phyloP scores from a whole-genome alignment of 306 rosid species.

The Ochetophila trinervis region DNA sequence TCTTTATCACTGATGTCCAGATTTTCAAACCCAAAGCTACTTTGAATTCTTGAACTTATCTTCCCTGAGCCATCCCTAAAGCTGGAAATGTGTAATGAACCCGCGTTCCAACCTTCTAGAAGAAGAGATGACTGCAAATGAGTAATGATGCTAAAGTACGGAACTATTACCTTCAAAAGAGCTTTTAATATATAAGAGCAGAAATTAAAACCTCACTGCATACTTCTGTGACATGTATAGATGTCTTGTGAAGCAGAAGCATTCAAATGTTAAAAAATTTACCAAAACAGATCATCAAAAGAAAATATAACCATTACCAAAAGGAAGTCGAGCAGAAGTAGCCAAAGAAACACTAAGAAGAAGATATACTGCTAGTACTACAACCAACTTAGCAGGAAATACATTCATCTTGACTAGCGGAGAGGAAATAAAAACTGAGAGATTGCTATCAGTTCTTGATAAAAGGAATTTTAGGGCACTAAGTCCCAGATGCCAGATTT shows the following conservation, averaged over 20 bases:
- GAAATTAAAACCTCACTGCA: background rate
- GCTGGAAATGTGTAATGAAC: constrained; percentile 5
- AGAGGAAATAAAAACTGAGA: background rate
- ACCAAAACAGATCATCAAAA: background rate
- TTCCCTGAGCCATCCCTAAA: constrained; percentile 6
- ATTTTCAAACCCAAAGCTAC: constrained; percentile 3
- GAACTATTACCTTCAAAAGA: background rate
- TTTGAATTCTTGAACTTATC: constrained; percentile 2
- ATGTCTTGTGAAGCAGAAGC: background rate
- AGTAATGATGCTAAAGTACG: background rate
- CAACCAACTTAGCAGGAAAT: constrained; percentile 18
- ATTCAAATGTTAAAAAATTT: background rate
- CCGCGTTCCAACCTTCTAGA: constrained; percentile 16
- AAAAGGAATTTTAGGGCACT: background rate
- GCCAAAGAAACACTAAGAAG: constrained; percentile 5
- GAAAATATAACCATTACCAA: constrained; percentile 14
- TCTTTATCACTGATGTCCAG: background rate
- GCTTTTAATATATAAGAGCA: background rate
- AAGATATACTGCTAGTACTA: constrained; percentile 13
- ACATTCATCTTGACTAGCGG: constrained; percentile 19
- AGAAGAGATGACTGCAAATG: background rate
- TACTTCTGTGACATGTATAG: background rate
- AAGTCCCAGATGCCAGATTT: background rate
- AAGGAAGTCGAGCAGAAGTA: constrained; percentile 9
- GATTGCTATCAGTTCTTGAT: background rate